Evolutionary conservation across 257 asterid genomes (phyloP).

Genomic region (Primulina tabacum): DNA sequence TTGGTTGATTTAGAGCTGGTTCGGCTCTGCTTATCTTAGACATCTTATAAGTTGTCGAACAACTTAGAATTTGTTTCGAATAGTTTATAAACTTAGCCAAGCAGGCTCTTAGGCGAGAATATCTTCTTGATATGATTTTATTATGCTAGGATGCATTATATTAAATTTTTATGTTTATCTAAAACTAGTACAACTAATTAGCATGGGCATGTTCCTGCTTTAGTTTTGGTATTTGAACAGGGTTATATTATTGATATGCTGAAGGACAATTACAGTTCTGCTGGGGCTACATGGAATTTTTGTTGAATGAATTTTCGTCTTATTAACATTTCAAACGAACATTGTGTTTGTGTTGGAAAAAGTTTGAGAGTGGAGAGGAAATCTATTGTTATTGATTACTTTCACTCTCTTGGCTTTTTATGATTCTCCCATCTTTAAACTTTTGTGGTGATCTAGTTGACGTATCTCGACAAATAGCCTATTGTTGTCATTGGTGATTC

Average conservation of each 20-base stretch:
- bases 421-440: not conserved
- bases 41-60: not conserved
- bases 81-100: not conserved
- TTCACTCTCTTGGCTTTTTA: not conserved
- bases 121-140: too few relatives aligned
- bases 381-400: not conserved
- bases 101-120: not conserved
- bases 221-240: not conserved
- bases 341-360: not conserved
- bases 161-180: too few relatives aligned
- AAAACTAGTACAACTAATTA: not conserved
- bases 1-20: not conserved
- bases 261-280: not conserved
- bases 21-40: not conserved
- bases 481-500: not conserved
- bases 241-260: not conserved
- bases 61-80: too few relatives aligned
- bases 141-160: not conserved
- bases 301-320: not conserved
- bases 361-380: not conserved
- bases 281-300: not conserved
- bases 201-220: not conserved
- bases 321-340: too few relatives aligned
- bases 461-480: not conserved
- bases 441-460: not conserved